Conservation (phyloP, 2,329 filamentous ascomycete genomes). For the Biscogniauxia mediterranea region DNA sequence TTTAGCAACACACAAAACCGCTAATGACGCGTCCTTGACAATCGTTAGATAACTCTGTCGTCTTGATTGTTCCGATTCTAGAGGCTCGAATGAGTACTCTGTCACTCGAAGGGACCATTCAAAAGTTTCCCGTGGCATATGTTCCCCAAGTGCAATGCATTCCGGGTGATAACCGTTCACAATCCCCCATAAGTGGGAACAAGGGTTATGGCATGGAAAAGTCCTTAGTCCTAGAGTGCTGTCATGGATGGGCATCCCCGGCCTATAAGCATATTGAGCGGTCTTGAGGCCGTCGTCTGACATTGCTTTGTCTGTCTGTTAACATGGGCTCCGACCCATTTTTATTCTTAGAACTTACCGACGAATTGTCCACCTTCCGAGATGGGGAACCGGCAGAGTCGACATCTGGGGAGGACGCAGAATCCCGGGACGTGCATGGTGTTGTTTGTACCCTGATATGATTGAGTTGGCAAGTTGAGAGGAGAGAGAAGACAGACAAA, state of each 20-base stretch:
- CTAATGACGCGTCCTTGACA: too few species aligned
- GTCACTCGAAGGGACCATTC: not conserved
- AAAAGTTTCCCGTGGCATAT: not conserved
- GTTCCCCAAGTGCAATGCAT: not conserved
- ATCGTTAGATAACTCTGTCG: not conserved
- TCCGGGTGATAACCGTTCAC: not conserved
- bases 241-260: not conserved
- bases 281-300: not conserved
- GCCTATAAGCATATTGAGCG: not conserved
- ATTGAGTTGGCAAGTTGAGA: not conserved
- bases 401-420: not conserved
- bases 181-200: not conserved
- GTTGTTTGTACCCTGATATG: not conserved
- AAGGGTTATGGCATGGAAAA: not conserved
- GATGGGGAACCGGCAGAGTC: not conserved
- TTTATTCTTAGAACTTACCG: not conserved
- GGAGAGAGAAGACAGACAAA: not conserved
- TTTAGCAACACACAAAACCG: too few species aligned
- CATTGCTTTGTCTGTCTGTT: not conserved
- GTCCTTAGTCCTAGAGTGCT: not conserved
- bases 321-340: not conserved
- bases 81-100: not conserved
- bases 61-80: not conserved
- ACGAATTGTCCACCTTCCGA: not conserved
- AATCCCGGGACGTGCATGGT: not conserved